Evolutionary conservation across 345 rosid genomes (phyloP).

Genomic region (Ricinus communis): DNA sequence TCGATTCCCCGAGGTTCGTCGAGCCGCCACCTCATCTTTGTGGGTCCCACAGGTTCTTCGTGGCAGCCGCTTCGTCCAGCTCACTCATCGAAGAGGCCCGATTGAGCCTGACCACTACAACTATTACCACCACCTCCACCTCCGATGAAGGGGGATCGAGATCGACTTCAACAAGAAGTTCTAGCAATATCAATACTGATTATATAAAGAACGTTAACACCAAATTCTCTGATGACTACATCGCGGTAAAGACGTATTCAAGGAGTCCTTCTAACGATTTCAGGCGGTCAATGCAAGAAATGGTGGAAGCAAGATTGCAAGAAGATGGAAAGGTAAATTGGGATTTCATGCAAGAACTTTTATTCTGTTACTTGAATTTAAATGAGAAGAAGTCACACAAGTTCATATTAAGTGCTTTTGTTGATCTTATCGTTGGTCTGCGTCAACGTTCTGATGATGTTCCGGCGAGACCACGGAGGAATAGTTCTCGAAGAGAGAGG

Average conservation of each 20-base stretch:
- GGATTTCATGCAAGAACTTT: conserved; percentile 85
- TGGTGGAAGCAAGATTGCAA: conserved; percentile 55
- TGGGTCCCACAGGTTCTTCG: conserved; percentile 50
- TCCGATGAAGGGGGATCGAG: conserved; percentile 27
- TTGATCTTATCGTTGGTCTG: conserved; percentile 50
- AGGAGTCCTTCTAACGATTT: conserved; percentile 62
- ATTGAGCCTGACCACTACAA: conserved; percentile 23
- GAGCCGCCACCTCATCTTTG: conserved; percentile 30
- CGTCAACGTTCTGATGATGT: conserved; percentile 19
- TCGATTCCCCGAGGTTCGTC: conserved; percentile 39
- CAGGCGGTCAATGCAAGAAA: conserved; percentile 68
- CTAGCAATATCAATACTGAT: background rate
- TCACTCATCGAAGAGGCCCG: conserved; percentile 54
- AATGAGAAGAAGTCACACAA: conserved; percentile 69
- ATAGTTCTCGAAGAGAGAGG: conserved; percentile 22
- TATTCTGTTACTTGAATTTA: conserved; percentile 66
- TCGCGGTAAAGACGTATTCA: conserved; percentile 53
- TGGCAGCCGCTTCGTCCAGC: conserved; percentile 41
- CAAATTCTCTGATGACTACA: conserved; percentile 51
- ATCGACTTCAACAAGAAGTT: conserved; percentile 26
- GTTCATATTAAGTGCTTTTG: conserved; percentile 76
- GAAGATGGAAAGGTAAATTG: conserved; percentile 48
- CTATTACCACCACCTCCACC: conserved; percentile 8
- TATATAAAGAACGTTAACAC: conserved; percentile 2
- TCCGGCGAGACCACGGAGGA: conserved; percentile 25